Evolutionary conservation across 2,329 filamentous ascomycete genomes (phyloP).

Genomic region (Colletotrichum costaricense): DNA sequence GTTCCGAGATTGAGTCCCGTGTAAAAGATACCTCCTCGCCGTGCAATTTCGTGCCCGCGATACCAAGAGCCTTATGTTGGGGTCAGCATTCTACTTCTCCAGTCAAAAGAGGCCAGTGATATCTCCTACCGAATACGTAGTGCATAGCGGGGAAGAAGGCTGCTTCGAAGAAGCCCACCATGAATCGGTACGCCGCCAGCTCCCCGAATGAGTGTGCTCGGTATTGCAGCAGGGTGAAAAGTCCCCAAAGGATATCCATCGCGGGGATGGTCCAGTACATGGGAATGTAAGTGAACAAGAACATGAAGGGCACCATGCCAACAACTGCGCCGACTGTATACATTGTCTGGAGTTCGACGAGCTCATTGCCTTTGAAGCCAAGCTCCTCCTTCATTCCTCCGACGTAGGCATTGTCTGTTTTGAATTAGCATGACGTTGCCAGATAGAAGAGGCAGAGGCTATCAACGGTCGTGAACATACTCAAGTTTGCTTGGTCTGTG

Average conservation of each 20-base stretch:
- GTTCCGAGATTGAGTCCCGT: conserved; percentile 55
- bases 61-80: conserved; percentile 58
- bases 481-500: conserved; percentile 44
- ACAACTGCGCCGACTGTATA: conserved; percentile 41
- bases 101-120: no score
- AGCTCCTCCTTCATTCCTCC: conserved; percentile 42
- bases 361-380: conserved; percentile 40
- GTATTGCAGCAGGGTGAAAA: conserved; percentile 61
- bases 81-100: conserved; percentile 51
- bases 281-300: conserved; percentile 42
- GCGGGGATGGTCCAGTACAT: conserved; percentile 43
- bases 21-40: conserved; percentile 56
- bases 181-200: conserved; percentile 43
- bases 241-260: conserved; percentile 63
- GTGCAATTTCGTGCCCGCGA: conserved; percentile 53
- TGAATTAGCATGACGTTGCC: conserved; percentile 49
- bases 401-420: conserved; percentile 48
- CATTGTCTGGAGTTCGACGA: conserved; percentile 41
- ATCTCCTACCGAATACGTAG: conserved; percentile 50
- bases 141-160: conserved; percentile 47
- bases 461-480: neutral
- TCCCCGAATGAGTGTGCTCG: conserved; percentile 38
- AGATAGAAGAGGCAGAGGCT: neutral
- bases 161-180: conserved; percentile 47
- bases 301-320: conserved; percentile 45